These are phyloP conservation scores for Alternaria atra DNA, from an alignment of 2,329 filamentous ascomycete genomes.

Conservation along the genomic window DNA sequence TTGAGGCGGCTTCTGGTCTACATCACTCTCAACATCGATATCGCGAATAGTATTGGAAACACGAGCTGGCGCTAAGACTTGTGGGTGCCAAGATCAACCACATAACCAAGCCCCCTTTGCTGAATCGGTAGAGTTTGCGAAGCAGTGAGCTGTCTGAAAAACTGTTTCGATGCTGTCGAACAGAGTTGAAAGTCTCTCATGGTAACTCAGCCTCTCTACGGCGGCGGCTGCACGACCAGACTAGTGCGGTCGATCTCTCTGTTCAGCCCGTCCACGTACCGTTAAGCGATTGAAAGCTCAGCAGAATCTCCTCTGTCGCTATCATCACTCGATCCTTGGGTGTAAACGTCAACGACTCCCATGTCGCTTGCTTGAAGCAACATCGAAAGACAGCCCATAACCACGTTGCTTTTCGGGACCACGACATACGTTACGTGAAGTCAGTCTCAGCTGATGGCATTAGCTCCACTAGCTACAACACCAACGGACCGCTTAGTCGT, in stretches of 20 bases:
- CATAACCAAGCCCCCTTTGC: neutral
- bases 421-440: neutral
- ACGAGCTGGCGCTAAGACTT: neutral
- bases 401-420: neutral
- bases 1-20: neutral
- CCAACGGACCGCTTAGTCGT: neutral
- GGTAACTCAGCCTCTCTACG: neutral
- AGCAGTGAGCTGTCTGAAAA: neutral
- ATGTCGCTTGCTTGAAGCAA: neutral
- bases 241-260: neutral
- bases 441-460: neutral
- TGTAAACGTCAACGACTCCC: neutral
- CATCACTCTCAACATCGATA: neutral
- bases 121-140: neutral
- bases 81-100: neutral
- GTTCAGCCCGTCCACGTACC: neutral
- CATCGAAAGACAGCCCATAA: neutral
- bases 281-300: neutral
- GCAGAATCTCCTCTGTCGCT: neutral
- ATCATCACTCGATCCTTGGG: neutral
- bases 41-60: neutral
- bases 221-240: neutral
- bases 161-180: neutral
- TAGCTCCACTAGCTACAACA: neutral
- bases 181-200: neutral